phyloP scores from a whole-genome alignment of 2,329 filamentous ascomycete species.

The Coniosporium tulheliwenetii region DNA sequence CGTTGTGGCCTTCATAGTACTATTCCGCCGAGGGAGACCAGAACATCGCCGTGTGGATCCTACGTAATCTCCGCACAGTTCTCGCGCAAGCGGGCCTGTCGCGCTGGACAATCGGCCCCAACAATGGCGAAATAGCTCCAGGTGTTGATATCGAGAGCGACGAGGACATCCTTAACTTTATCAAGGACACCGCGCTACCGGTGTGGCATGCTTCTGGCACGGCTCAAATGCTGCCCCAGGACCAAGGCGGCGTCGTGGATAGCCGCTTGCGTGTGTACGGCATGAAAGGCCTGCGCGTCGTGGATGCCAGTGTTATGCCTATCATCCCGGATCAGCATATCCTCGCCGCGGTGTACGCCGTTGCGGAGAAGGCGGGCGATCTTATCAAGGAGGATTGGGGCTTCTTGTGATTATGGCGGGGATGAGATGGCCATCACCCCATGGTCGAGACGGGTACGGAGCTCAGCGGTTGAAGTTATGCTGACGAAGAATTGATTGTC shows the following conservation, averaged over 20 bases:
- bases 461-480: too few relatives aligned
- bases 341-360: conserved; percentile 15
- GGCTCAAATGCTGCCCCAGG: conserved; percentile 32
- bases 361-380: conserved; percentile 24
- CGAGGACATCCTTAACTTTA: conserved; percentile 10
- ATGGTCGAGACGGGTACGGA: too few relatives aligned
- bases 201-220: conserved; percentile 36
- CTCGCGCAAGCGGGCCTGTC: conserved; percentile 7
- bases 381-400: conserved; percentile 7
- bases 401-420: not conserved
- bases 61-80: conserved; percentile 11
- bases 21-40: conserved; percentile 5
- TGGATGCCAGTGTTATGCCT: conserved; percentile 30
- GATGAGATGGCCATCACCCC: too few relatives aligned
- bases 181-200: conserved; percentile 17
- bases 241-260: conserved; percentile 35
- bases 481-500: too few relatives aligned
- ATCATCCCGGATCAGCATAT: conserved; percentile 23
- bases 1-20: conserved; percentile 1
- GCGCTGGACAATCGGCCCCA: conserved; percentile 6
- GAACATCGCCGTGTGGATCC: conserved; percentile 9
- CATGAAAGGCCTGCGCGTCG: conserved; percentile 26
- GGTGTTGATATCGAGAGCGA: conserved; percentile 8
- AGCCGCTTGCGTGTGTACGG: conserved; percentile 27
- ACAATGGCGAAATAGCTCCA: conserved; percentile 9